Conservation (phyloP, 108 stramenopile species). For the Cylindrotheca fusiformis region DNA sequence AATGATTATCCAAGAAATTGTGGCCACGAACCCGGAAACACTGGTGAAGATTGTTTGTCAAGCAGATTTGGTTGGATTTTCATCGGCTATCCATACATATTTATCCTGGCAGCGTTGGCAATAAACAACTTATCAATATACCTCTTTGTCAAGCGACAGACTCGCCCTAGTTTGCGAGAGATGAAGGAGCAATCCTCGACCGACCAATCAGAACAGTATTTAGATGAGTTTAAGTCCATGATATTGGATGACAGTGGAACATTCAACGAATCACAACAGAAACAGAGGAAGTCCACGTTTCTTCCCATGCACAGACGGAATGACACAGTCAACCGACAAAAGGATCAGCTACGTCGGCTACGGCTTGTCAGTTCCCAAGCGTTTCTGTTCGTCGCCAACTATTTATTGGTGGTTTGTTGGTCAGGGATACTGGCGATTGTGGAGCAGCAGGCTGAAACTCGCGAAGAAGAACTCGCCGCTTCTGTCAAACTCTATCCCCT, state of each 20-base stretch:
- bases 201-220: background rate
- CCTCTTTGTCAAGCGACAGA: background rate
- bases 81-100: background rate
- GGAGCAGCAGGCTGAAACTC: background rate
- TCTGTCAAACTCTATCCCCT: constrained; percentile 6
- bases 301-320: background rate
- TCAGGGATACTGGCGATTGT: background rate
- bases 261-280: background rate
- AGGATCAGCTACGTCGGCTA: background rate
- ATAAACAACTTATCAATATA: constrained; percentile 8
- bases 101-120: background rate
- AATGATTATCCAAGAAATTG: no score
- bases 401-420: background rate
- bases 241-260: background rate
- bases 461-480: background rate
- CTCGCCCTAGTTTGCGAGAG: background rate
- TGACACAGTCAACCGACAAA: no score
- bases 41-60: background rate
- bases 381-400: constrained; percentile 5
- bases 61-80: constrained; percentile 11
- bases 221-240: background rate
- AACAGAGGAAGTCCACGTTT: background rate
- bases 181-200: background rate
- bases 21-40: background rate
- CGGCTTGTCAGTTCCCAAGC: constrained; percentile 2